Evolutionary conservation across 1,139 yeast species (phyloP).

Genomic region (Pichia norvegensis): DNA sequence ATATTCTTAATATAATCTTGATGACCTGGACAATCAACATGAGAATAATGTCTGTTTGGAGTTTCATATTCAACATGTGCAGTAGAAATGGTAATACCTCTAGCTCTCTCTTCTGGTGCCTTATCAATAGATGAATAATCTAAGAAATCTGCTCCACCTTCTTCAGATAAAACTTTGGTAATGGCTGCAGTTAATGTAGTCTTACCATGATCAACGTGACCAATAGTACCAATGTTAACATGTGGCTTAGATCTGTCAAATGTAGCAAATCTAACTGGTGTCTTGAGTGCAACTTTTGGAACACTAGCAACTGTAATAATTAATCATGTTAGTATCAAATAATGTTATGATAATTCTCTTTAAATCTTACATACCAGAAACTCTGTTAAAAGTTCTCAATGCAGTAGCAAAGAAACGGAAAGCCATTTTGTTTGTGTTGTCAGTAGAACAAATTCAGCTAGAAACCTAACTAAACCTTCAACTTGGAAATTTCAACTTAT

Average conservation of each 20-base stretch:
- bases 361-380: slow-evolving; percentile 17
- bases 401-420: slow-evolving; percentile 25
- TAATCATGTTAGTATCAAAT: background rate
- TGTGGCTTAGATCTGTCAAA: slow-evolving; percentile 94
- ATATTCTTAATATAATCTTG: slow-evolving; percentile 97
- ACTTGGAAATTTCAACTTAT: too few species aligned
- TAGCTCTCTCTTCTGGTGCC: slow-evolving; percentile 99
- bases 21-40: slow-evolving; percentile 98
- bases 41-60: slow-evolving; percentile 88
- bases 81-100: slow-evolving; percentile 98
- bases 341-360: background rate
- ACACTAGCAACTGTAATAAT: slow-evolving; percentile 13
- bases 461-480: too few species aligned
- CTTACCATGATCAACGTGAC: slow-evolving; percentile 98
- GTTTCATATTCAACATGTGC: slow-evolving; percentile 97
- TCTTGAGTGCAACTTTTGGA: slow-evolving; percentile 18
- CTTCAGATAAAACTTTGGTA: slow-evolving; percentile 82
- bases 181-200: slow-evolving; percentile 97
- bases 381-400: slow-evolving; percentile 24
- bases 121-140: slow-evolving; percentile 92
- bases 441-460: background rate
- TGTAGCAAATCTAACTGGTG: slow-evolving; percentile 46
- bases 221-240: slow-evolving; percentile 90
- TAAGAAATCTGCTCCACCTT: slow-evolving; percentile 89
- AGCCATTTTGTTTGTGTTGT: slow-evolving; percentile 20